These are phyloP conservation scores for Solanum megistacrolobum DNA, from an alignment of 257 asterid genomes.

Conservation along the genomic window DNA sequence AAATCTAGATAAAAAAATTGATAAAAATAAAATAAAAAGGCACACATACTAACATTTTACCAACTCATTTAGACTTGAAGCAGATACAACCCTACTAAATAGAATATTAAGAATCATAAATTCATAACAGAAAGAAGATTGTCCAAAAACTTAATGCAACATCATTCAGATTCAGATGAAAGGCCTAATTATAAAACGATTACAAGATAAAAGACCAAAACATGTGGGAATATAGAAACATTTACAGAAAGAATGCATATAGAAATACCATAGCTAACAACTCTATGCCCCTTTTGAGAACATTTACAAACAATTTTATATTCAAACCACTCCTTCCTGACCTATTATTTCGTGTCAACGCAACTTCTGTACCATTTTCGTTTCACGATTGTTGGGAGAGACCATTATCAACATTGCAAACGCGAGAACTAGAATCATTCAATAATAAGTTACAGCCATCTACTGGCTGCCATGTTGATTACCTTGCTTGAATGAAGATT, in stretches of 20 bases:
- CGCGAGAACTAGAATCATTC: constrained; percentile 7
- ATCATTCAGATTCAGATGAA: not conserved
- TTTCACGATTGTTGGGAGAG: constrained; percentile 4
- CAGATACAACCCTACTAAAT: not conserved
- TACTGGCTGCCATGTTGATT: not conserved
- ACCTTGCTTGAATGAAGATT: not conserved
- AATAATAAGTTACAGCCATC: not conserved
- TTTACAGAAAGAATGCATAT: constrained; percentile 48
- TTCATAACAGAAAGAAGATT: not conserved
- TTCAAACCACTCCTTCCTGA: constrained; percentile 9
- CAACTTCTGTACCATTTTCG: constrained; percentile 12
- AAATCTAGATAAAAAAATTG: not conserved
- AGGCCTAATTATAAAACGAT: not conserved
- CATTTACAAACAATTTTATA: constrained; percentile 25
- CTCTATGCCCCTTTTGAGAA: constrained; percentile 9
- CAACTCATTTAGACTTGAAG: not conserved
- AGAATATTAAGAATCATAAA: not conserved
- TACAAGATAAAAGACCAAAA: not conserved
- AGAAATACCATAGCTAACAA: constrained; percentile 11
- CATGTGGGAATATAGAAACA: constrained; percentile 10
- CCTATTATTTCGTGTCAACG: constrained; percentile 6
- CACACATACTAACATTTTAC: not conserved
- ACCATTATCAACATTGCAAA: constrained; percentile 13
- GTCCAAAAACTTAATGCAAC: not conserved
- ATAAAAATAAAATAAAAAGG: not conserved